Evolutionary conservation across 768 basidiomycete genomes (phyloP), one percentile per base, ranked within the genome.

Genomic region (Fomitopsis serialis): DNA sequence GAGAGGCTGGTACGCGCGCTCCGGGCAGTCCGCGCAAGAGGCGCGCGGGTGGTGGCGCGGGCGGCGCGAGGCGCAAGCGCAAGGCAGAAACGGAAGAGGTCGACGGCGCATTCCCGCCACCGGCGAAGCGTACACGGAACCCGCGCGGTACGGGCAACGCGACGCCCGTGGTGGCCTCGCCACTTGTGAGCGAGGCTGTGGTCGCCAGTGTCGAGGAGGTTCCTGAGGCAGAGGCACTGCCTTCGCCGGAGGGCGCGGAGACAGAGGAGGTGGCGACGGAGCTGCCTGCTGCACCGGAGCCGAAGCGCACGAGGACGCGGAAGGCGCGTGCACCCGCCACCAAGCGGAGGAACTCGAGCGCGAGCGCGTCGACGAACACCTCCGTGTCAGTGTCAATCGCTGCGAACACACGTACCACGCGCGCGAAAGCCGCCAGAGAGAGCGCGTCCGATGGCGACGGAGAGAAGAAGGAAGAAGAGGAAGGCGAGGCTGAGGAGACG

Each of bases 31-130:
- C 82, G 22, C 75, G 79, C 45, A 80, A 80, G 67, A 72, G 63
- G 66, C 73, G 54, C 46, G 68, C 66, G 25, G 74, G 74, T 10
- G 72, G 71, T 0, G 57, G 52, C 1, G 73, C 74, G 2, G 74
- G 74, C 24, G 73, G 70, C n/a, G 55, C 57, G 13, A 84, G 81
- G 63, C 72, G 85, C 50, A 83, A 77, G 63, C 73, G 84, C 21
- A 82, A 72, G 61, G 82, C 84, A 32, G 83, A 84, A 27, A 66
- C 62, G 7, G 84, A 86, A 42, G 83, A 85, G 44, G 79, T 77
- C 12, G 84, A 87, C 57, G 75, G 78, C 1, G 78, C 80, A n/a
- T 87, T 85, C 61, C 84, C 85, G 8, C 60, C 63, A 4, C 65
- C 65, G n/a, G 81, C 84, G 11, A 87, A 85, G 68, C 76, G 83